Evolutionary conservation across 345 rosid genomes (phyloP), one percentile per base, ranked within the genome.

Genomic region (Acer campestre): DNA sequence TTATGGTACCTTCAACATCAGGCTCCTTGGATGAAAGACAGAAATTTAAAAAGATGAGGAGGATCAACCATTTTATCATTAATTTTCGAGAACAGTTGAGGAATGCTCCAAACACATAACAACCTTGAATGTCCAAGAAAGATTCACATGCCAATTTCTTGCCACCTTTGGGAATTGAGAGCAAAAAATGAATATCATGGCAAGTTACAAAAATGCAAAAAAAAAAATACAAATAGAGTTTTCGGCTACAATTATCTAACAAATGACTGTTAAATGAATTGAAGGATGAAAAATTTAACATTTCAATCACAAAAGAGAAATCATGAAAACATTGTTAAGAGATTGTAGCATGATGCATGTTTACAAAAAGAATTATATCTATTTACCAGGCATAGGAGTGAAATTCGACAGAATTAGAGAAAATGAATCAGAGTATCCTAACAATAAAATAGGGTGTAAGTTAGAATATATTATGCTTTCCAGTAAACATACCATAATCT

Each of bases 1-100:
- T 75, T 10, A 31, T 35, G 38, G 25, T 81, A 93, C 98, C 97
- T 90, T 95, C 95, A 27, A 90, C 69, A 77, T 91, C 93, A 61
- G 97, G 90, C 46, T 78, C 84, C 62, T 75, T 84, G 77, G 92
- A 70, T 75, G 97, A 80, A 81, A 63, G 79, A 73, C 76, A 78
- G 81, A 77, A 48, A 62, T 77, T 77, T 64, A 86, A 31, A 46
- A 84, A 79, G 74, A 82, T 71, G 65, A 91, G 79, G 70, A 81
- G 62, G 44, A 85, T 58, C 75, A 91, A 80, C 65, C 85, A 88
- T 76, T 40, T 79, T 64, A 84, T 56, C 69, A 85, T 29, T 68
- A 82, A 56, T 53, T 78, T 83, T 22, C 75, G 75, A 67, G 72
- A 80, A 82, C 84, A 62, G 70, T 55, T 78, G 71, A 71, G 77